Evolutionary conservation across 164 flowering plant genomes (phyloP).

Genomic region (Chimonanthus praecox): DNA sequence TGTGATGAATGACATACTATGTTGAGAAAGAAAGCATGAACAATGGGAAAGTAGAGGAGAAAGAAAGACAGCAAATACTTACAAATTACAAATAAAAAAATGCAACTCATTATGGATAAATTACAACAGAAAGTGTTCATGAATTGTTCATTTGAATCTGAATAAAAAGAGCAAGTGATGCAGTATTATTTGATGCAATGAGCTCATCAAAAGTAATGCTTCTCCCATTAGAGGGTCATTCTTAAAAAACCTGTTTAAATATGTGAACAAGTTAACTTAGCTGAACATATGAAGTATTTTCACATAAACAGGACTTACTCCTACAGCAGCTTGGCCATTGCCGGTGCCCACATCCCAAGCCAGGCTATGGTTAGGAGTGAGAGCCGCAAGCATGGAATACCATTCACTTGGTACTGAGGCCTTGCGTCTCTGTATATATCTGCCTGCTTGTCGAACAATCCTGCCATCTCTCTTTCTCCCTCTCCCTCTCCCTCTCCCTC

Average conservation of each 20-base stretch:
- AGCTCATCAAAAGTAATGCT: background rate
- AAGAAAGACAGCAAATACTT: too few relatives aligned
- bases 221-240: too few relatives aligned
- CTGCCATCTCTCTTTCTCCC: background rate
- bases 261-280: too few relatives aligned
- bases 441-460: constrained; percentile 15
- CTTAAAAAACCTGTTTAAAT: too few relatives aligned
- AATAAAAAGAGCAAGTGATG: background rate
- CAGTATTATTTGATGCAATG: background rate
- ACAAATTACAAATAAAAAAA: too few relatives aligned
- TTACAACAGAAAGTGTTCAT: too few relatives aligned
- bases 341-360: constrained; percentile 44
- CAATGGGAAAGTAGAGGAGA: background rate
- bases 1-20: background rate
- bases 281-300: too few relatives aligned
- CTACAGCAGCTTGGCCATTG: constrained; percentile 28
- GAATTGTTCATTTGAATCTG: too few relatives aligned
- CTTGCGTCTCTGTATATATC: constrained; percentile 21
- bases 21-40: background rate
- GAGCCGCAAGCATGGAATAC: constrained; percentile 17
- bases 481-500: background rate
- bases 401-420: constrained; percentile 22
- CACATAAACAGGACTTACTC: constrained; percentile 7
- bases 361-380: constrained; percentile 12
- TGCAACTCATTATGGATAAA: too few relatives aligned